Percentiles rank a stretch among this genome's conserved stretches.
Evolutionary conservation across 2,329 filamentous ascomycete species (phyloP).

Genomic region (Coniochaeta ligniaria): DNA sequence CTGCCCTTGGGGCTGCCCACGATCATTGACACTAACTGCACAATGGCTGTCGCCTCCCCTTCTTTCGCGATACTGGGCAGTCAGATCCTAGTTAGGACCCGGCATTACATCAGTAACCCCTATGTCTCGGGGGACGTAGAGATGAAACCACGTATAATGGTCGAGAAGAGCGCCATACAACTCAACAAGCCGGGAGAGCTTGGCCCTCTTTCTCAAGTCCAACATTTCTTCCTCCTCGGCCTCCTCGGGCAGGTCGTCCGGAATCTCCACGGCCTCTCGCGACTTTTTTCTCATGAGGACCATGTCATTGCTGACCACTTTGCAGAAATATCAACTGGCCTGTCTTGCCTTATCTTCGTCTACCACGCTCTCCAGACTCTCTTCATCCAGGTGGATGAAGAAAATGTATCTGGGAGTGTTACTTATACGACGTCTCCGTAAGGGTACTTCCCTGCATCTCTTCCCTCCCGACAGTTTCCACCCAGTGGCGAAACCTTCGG

Average conservation of each 20-base stretch:
- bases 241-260: background rate
- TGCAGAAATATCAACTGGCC: background rate
- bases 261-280: background rate
- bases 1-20: no score
- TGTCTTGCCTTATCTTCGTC: background rate
- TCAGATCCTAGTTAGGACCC: no score
- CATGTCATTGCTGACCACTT: background rate
- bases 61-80: no score
- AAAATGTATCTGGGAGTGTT: background rate
- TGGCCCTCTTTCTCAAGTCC: background rate
- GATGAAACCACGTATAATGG: background rate
- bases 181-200: background rate
- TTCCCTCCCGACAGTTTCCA: background rate
- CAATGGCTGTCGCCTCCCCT: no score
- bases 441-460: background rate
- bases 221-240: background rate
- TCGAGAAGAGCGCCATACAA: background rate
- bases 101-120: background rate
- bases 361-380: conserved; percentile 5
- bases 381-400: conserved; percentile 4
- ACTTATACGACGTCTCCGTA: background rate
- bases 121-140: background rate
- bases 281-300: background rate
- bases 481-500: conserved; percentile 1
- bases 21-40: no score